phyloP scores from a whole-genome alignment of 2,329 filamentous ascomycete genomes.

The Aspergillus calidoustus region DNA sequence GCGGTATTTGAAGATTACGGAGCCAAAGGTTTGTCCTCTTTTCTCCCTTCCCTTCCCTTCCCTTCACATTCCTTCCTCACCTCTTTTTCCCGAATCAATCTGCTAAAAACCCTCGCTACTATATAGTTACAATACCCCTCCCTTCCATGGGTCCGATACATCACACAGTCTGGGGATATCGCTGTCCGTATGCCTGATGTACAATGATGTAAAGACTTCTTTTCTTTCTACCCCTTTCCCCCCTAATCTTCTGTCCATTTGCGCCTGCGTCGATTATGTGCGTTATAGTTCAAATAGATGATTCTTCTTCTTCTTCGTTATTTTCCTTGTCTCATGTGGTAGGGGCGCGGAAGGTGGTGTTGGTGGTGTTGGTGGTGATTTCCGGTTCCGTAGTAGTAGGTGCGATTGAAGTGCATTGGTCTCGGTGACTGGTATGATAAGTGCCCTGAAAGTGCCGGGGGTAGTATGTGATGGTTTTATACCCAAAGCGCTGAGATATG shows the following conservation, averaged over 20 bases:
- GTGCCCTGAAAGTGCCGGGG: too few species aligned
- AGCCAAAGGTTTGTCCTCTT: slow-evolving; percentile 81
- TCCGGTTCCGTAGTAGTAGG: not conserved
- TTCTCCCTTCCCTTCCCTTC: slow-evolving; percentile 14
- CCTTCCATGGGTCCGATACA: slow-evolving; percentile 96
- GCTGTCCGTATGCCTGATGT: slow-evolving; percentile 92
- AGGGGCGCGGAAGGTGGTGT: not conserved
- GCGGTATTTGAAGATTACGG: slow-evolving; percentile 97
- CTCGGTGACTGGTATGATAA: too few species aligned
- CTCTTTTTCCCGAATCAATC: not conserved
- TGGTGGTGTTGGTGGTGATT: not conserved
- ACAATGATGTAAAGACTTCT: slow-evolving; percentile 57
- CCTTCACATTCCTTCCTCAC: not conserved
- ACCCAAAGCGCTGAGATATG: too few species aligned
- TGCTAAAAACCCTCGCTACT: not conserved
- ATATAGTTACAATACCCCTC: slow-evolving; percentile 93
- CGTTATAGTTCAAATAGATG: slow-evolving; percentile 17
- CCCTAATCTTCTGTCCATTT: not conserved
- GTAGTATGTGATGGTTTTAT: too few species aligned
- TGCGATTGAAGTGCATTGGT: too few species aligned
- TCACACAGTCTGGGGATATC: slow-evolving; percentile 97
- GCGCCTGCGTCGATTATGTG: not conserved
- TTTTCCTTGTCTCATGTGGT: not conserved
- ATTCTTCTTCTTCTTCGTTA: not conserved
- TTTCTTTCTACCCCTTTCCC: not conserved